Conservation (phyloP, 2,329 filamentous ascomycete species). For the Penicillium nordicum region DNA sequence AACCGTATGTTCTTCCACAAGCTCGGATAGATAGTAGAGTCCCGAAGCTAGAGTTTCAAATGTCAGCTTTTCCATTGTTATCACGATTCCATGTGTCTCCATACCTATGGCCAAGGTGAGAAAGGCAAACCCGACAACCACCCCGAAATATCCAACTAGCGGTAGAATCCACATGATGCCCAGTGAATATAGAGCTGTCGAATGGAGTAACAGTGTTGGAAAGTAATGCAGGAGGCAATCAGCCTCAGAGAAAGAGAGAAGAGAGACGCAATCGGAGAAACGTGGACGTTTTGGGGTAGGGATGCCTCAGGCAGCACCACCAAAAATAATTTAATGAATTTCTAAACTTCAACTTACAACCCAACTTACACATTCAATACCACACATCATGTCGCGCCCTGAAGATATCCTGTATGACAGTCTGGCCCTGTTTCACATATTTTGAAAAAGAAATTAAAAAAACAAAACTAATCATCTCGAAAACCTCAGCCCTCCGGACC, state of each 20-base stretch:
- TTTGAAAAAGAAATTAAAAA: background rate
- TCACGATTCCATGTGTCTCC: conserved; percentile 14
- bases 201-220: conserved; percentile 25
- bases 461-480: conserved; percentile 22
- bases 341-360: background rate
- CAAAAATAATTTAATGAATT: conserved; percentile 14
- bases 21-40: conserved; percentile 95
- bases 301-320: conserved; percentile 15
- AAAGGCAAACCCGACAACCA: conserved; percentile 86
- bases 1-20: conserved; percentile 97
- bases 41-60: conserved; percentile 68
- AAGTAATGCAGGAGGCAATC: background rate
- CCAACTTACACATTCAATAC: conserved; percentile 4
- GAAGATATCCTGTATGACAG: conserved; percentile 80
- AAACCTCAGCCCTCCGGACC: conserved; percentile 72
- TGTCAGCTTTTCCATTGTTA: conserved; percentile 9
- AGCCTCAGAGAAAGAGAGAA: background rate
- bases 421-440: conserved; percentile 5
- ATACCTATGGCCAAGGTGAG: conserved; percentile 87
- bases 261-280: conserved; percentile 2
- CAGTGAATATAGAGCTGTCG: background rate
- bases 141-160: conserved; percentile 82
- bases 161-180: conserved; percentile 86
- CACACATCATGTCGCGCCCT: conserved; percentile 80
- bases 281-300: conserved; percentile 12